Conservation (phyloP, 1,284 basidiomycete genomes). For the Ustilago trichophora region DNA sequence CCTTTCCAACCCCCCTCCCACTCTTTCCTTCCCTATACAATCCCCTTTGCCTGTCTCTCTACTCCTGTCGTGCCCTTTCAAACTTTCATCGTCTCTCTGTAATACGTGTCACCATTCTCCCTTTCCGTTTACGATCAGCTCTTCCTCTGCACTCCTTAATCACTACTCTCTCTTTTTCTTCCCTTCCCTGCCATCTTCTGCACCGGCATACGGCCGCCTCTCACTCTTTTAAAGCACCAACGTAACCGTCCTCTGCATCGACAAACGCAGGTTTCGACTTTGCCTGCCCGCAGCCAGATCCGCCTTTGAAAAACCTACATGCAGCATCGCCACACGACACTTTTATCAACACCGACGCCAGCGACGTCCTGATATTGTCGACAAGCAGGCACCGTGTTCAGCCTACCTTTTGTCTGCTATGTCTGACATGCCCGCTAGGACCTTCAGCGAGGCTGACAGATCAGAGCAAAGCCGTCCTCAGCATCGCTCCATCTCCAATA, state of each 20-base stretch:
- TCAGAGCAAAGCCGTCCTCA: slow-evolving; percentile 6
- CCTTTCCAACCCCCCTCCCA: background rate
- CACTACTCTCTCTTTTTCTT: background rate
- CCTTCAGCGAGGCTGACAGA: slow-evolving; percentile 19
- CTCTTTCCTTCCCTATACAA: background rate
- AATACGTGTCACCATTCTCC: too few species aligned
- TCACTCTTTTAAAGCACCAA: too few species aligned
- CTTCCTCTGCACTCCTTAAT: background rate
- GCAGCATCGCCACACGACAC: slow-evolving; percentile 4
- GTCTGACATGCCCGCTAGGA: slow-evolving; percentile 27
- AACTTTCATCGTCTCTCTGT: too few species aligned
- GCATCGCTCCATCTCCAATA: background rate
- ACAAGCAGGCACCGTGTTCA: background rate
- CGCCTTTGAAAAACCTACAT: background rate
- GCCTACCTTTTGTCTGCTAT: slow-evolving; percentile 8
- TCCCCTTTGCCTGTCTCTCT: background rate
- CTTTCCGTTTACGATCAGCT: background rate
- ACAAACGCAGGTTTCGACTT: too few species aligned
- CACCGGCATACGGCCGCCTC: background rate
- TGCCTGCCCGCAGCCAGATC: too few species aligned
- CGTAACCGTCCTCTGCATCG: too few species aligned
- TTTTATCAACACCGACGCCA: background rate
- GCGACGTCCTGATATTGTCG: background rate
- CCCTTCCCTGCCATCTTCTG: background rate
- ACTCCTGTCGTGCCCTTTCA: background rate